Evolutionary conservation across 352 stramenopile species (phyloP), one percentile per base, ranked within the genome.

Genomic region (Phytophthora lateralis): DNA sequence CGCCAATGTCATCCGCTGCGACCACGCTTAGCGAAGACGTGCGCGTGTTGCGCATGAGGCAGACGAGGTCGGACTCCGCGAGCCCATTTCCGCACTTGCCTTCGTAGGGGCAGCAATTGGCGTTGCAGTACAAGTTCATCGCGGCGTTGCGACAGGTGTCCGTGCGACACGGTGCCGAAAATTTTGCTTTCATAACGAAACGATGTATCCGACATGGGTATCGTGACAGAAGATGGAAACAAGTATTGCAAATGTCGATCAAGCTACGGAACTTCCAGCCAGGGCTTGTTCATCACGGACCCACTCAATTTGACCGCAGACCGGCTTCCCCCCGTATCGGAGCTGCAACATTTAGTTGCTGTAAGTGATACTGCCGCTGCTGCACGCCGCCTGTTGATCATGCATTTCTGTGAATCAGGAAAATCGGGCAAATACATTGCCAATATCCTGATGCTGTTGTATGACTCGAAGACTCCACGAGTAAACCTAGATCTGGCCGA

Each of bases 11-110:
- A 2, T 41, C 20, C 0, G 20, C 41, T 4, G 43, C 32, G 0
- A 41, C 53, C n/a, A n/a, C n/a, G n/a, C n/a, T n/a, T n/a, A 4
- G 39, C 30, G 12, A 3, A 54, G 21, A 14, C 42, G 21, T 53
- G 14, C 20, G 42, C 15, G 32, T 3, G 9, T 61, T 61, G 6
- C 34, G n/a, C 6, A 5, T 14, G 21, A 47, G 39, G 7, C 12
- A 51, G 17, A 61, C 43, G 54, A 41, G 30, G 2, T 9, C n/a
- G 1, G 21, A 54, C 32, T 61, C 43, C 0, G 2, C 24, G 2
- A 54, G 8, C 0, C 53, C 53, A 21, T 61, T 61, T 7, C 39
- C 39, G 10, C 39, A 46, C 6, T 14, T 1, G 5, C 39, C 39
- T 4, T 27, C n/a, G 18, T 27, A 46, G 0, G 39, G 39, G 39